These are phyloP conservation scores for Saccharum hybrid DNA, from an alignment of 202 grass and related monocot species.

Conservation along the genomic window DNA sequence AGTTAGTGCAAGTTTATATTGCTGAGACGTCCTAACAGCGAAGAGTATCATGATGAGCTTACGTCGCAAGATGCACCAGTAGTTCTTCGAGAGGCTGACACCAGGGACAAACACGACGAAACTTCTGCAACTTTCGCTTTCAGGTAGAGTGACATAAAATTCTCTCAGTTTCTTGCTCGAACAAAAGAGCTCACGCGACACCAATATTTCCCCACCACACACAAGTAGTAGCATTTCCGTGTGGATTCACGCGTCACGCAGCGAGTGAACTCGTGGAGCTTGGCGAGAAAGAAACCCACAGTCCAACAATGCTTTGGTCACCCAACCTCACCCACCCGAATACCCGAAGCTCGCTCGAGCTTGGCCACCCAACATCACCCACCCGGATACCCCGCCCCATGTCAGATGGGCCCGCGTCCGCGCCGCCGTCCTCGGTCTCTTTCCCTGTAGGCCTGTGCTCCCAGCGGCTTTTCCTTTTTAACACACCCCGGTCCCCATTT, in stretches of 20 bases:
- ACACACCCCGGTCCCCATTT: background rate
- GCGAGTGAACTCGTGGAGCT: background rate
- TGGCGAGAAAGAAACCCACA: background rate
- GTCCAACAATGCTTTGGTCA: background rate
- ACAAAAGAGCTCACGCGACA: background rate
- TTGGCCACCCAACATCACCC: slow-evolving; percentile 24
- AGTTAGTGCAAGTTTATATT: no score
- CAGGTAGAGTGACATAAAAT: background rate
- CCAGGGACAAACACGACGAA: no score
- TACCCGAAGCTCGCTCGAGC: background rate
- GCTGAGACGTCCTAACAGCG: no score
- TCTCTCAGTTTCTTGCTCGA: background rate
- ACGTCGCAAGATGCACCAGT: no score
- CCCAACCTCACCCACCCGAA: background rate
- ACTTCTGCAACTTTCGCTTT: no score
- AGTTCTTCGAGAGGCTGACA: no score
- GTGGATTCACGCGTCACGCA: background rate
- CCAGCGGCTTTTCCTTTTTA: slow-evolving; percentile 41
- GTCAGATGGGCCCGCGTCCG: slow-evolving; percentile 32
- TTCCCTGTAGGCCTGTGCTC: background rate
- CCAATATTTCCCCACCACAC: background rate
- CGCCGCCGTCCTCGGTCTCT: background rate
- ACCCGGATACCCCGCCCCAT: background rate
- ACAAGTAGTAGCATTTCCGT: background rate
- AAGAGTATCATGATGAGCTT: no score